phyloP scores from a whole-genome alignment of 352 stramenopile species.

The Phytophthora fragariaefolia region DNA sequence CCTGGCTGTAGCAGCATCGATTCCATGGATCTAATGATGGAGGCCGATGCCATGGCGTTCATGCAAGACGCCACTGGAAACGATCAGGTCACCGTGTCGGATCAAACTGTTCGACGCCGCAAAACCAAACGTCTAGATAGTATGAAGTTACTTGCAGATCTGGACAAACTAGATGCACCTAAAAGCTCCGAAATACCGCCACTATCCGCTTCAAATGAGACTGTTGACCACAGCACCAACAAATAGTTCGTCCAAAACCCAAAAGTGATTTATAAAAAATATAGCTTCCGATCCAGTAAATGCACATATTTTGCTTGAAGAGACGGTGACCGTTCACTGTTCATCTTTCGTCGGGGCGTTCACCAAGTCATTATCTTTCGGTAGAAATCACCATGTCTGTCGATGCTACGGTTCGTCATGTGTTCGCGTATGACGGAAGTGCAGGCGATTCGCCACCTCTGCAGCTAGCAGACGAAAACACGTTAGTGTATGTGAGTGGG shows the following conservation, averaged over 20 bases:
- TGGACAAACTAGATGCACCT: conserved; percentile 22
- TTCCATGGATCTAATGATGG: conserved; percentile 44
- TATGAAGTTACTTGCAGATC: conserved; percentile 20
- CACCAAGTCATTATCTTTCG: conserved; percentile 23
- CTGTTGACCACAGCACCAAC: neutral
- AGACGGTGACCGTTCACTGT: conserved; percentile 26
- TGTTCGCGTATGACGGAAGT: conserved; percentile 65
- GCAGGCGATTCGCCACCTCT: conserved; percentile 35
- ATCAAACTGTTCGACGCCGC: conserved; percentile 2
- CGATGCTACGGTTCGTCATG: conserved; percentile 66
- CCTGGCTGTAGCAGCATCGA: conserved; percentile 34
- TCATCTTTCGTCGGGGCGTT: conserved; percentile 5
- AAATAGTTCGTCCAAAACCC: neutral
- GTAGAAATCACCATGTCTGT: conserved; percentile 41
- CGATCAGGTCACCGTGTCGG: neutral
- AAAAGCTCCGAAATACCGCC: neutral
- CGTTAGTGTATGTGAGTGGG: conserved; percentile 61
- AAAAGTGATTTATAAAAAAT: neutral
- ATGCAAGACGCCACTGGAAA: conserved; percentile 3
- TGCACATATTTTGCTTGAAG: neutral
- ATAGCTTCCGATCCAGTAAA: neutral
- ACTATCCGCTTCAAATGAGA: neutral
- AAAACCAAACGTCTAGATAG: conserved; percentile 26
- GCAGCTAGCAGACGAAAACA: conserved; percentile 77
- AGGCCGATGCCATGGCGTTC: conserved; percentile 36